Percentiles rank a stretch among this genome's conserved stretches.
Conservation (phyloP, 805 yeast species). For the Metschnikowia koreensis region DNA sequence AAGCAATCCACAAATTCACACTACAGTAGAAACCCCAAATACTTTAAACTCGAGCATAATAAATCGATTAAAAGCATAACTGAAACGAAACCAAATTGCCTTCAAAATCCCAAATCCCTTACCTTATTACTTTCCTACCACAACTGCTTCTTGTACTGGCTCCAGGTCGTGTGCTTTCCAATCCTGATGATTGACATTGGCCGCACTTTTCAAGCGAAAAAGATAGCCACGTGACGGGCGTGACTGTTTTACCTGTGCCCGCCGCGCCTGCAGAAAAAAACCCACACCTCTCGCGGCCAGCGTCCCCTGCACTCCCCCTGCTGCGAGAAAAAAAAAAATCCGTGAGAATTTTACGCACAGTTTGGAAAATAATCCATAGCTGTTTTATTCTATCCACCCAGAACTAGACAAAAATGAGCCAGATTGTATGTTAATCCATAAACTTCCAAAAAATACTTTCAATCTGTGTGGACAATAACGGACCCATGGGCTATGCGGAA, state of each 20-base stretch:
- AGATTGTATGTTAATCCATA: slow-evolving; percentile 28
- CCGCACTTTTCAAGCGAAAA: too few species aligned
- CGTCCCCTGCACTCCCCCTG: slow-evolving; percentile 10
- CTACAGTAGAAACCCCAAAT: too few species aligned
- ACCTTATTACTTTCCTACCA: too few species aligned
- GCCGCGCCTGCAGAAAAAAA: slow-evolving; percentile 1
- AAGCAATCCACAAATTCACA: too few species aligned
- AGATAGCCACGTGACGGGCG: slow-evolving; percentile 14
- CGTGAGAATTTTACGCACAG: slow-evolving; percentile 21
- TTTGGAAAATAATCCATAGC: slow-evolving; percentile 21
- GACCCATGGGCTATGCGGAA: not conserved
- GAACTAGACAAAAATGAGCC: slow-evolving; percentile 30
- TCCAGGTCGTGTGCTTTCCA: too few species aligned
- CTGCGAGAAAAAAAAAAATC: slow-evolving; percentile 15
- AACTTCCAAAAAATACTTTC: not conserved
- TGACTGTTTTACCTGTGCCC: slow-evolving; percentile 14
- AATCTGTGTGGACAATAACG: not conserved
- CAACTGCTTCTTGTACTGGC: too few species aligned
- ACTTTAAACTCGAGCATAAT: too few species aligned
- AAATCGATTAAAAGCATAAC: too few species aligned
- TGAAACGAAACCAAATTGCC: too few species aligned
- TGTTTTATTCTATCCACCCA: slow-evolving; percentile 22
- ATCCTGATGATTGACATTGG: too few species aligned
- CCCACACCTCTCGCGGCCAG: slow-evolving; percentile 9
- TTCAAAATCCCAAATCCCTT: too few species aligned